Evolutionary conservation across 805 yeast species (phyloP).

Genomic region (Millerago galiae): DNA sequence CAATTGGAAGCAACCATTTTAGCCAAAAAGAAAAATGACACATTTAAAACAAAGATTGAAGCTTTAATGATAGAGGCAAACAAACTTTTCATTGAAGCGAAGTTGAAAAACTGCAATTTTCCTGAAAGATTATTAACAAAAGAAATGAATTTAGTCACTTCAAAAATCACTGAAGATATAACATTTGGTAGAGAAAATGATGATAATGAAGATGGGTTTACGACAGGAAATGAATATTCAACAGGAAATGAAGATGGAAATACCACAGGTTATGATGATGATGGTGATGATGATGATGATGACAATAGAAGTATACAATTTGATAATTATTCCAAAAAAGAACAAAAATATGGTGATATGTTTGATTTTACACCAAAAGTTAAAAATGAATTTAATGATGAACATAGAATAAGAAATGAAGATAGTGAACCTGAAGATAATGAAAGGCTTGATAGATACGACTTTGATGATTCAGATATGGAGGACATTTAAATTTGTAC

Average conservation of each 20-base stretch:
- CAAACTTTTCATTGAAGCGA: slow-evolving; percentile 12
- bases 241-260: background rate
- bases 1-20: slow-evolving; percentile 15
- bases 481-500: too few relatives aligned
- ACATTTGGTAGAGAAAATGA: slow-evolving; percentile 1
- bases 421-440: too few relatives aligned
- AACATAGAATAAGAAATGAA: background rate
- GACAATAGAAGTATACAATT: background rate
- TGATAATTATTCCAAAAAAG: too few relatives aligned
- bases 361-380: too few relatives aligned
- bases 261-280: background rate
- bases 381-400: background rate
- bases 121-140: slow-evolving; percentile 15
- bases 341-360: too few relatives aligned
- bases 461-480: too few relatives aligned
- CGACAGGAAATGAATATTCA: too few relatives aligned
- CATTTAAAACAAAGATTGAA: slow-evolving; percentile 10
- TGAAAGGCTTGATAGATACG: too few relatives aligned
- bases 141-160: slow-evolving; percentile 12
- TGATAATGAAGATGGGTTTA: background rate
- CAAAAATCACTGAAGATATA: slow-evolving; percentile 5
- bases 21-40: background rate
- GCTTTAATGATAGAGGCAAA: slow-evolving; percentile 10
- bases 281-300: background rate
- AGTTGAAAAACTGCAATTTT: slow-evolving; percentile 7